phyloP scores from a whole-genome alignment of 2,329 filamentous ascomycete species.

The Acrocalymma vagum region DNA sequence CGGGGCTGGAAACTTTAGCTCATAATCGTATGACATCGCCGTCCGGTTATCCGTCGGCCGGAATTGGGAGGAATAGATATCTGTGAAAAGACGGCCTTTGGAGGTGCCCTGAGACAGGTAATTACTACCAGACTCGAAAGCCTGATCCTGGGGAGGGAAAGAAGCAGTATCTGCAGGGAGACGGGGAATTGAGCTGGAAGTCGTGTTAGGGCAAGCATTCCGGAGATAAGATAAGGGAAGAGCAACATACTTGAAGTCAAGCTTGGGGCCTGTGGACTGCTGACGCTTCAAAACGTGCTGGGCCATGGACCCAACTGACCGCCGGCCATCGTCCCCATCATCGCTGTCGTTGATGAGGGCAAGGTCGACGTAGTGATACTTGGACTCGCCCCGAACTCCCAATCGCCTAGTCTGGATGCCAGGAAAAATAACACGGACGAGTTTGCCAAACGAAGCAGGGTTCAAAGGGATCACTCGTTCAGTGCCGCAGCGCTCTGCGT shows the following conservation, averaged over 20 bases:
- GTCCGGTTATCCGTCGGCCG: constrained; percentile 47
- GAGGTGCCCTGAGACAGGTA: constrained; percentile 49
- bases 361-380: constrained; percentile 85
- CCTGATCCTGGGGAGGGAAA: constrained; percentile 49
- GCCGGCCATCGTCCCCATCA: constrained; percentile 32
- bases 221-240: too few species aligned
- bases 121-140: constrained; percentile 36
- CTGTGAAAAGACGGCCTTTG: constrained; percentile 55
- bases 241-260: constrained; percentile 45
- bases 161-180: constrained; percentile 58
- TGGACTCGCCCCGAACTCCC: constrained; percentile 94
- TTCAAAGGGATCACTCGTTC: constrained; percentile 95
- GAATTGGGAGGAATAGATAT: constrained; percentile 54
- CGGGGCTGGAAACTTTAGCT: constrained; percentile 68
- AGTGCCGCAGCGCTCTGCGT: constrained; percentile 89
- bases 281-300: constrained; percentile 39
- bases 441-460: constrained; percentile 95
- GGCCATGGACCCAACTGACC: constrained; percentile 28
- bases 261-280: constrained; percentile 37
- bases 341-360: constrained; percentile 57
- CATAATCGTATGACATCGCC: constrained; percentile 66
- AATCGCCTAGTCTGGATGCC: constrained; percentile 91
- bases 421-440: constrained; percentile 95
- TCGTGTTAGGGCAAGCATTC: constrained; percentile 9
- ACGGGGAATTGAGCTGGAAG: constrained; percentile 52